Conservation (phyloP, 2,329 filamentous ascomycete genomes). For the Neopestalotiopsis sp. region DNA sequence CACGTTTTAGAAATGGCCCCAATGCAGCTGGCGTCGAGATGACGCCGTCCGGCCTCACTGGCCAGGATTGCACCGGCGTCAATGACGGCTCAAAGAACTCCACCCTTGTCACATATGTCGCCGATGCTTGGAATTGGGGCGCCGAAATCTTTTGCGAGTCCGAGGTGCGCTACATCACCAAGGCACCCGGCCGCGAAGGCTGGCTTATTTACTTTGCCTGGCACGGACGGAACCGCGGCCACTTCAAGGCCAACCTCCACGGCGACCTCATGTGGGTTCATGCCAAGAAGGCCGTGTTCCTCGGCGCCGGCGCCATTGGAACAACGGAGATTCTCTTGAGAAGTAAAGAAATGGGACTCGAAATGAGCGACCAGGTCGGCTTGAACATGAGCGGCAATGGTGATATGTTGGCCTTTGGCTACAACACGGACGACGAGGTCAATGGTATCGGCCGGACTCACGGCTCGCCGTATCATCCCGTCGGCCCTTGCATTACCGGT, state of each 20-base stretch:
- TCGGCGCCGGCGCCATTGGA: constrained; percentile 68
- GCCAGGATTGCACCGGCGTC: constrained; percentile 66
- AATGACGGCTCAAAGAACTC: constrained; percentile 74
- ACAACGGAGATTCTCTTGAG: constrained; percentile 70
- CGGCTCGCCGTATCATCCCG: constrained; percentile 55
- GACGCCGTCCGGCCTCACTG: constrained; percentile 62
- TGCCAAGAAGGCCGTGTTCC: constrained; percentile 67
- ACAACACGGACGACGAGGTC: constrained; percentile 61
- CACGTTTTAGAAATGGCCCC: constrained; percentile 62
- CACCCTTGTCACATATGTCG: constrained; percentile 69
- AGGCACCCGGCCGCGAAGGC: constrained; percentile 54
- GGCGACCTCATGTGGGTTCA: constrained; percentile 71
- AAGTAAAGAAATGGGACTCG: constrained; percentile 62
- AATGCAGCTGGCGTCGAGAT: constrained; percentile 71
- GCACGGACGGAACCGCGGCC: constrained; percentile 62
- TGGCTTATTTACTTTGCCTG: constrained; percentile 70
- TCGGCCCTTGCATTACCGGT: constrained; percentile 67
- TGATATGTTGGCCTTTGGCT: constrained; percentile 69
- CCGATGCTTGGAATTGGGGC: constrained; percentile 75
- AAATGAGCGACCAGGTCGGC: constrained; percentile 62
- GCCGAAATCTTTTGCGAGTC: constrained; percentile 74
- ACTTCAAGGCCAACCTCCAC: constrained; percentile 59
- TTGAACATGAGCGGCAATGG: constrained; percentile 70
- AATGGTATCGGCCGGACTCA: constrained; percentile 59
- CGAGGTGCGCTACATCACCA: constrained; percentile 67